Conservation (phyloP, 2,329 filamentous ascomycete genomes). For the Fusarium neocosmosporiellum region DNA sequence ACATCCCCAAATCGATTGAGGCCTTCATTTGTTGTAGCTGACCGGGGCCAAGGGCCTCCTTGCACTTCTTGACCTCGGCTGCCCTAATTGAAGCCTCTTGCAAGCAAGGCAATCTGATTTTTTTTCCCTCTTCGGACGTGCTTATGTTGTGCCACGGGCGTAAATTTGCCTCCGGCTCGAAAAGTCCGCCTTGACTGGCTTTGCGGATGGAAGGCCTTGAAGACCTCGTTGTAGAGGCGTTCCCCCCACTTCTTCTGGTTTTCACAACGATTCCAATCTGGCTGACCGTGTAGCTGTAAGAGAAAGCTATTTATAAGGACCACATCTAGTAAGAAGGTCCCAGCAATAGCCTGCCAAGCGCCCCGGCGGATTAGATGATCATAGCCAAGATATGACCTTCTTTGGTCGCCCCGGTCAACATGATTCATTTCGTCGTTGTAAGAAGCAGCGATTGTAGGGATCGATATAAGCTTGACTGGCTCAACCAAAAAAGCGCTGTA, state of each 20-base stretch:
- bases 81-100: slow-evolving; percentile 6
- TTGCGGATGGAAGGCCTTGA: background rate
- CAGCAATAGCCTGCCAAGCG: too few relatives aligned
- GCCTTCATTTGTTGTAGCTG: too few relatives aligned
- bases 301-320: too few relatives aligned
- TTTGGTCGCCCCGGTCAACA: slow-evolving; percentile 1
- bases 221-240: background rate
- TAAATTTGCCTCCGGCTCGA: background rate
- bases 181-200: background rate
- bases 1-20: too few relatives aligned
- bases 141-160: slow-evolving; percentile 11
- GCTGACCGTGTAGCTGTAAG: too few relatives aligned
- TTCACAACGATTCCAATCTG: background rate
- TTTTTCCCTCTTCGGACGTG: slow-evolving; percentile 14
- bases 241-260: background rate
- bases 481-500: too few relatives aligned
- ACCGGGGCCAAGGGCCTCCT: too few relatives aligned
- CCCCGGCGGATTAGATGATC: too few relatives aligned
- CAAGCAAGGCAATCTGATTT: slow-evolving; percentile 5
- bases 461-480: too few relatives aligned
- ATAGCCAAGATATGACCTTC: background rate
- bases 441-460: background rate
- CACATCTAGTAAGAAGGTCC: too few relatives aligned
- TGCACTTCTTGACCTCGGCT: background rate
- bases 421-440: slow-evolving; percentile 11